These are phyloP conservation scores for Alternaria alternata DNA, from an alignment of 2,329 filamentous ascomycete genomes.

Conservation along the genomic window DNA sequence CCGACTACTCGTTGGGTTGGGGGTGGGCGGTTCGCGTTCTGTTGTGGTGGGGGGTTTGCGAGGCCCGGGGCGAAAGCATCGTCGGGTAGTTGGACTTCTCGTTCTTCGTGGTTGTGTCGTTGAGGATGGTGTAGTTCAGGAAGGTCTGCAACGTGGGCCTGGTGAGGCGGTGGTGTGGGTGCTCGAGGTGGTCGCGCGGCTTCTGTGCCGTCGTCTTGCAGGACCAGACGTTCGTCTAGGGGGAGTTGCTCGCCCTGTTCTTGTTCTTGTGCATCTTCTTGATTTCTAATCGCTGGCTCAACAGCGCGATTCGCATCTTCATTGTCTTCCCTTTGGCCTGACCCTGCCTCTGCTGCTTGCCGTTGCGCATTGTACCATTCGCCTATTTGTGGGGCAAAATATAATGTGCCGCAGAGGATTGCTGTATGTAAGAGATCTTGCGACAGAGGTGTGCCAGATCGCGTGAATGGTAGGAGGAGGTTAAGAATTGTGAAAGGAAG, in stretches of 20 bases:
- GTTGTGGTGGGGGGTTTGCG: conserved; percentile 33
- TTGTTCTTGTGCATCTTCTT: not conserved
- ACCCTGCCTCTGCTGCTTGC: conserved; percentile 16
- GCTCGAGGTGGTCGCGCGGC: conserved; percentile 27
- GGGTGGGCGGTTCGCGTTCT: conserved; percentile 24
- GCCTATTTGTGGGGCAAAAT: conserved; percentile 57
- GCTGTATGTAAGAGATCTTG: conserved; percentile 58
- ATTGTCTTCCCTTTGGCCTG: not conserved
- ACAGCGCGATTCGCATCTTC: conserved; percentile 1
- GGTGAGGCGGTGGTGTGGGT: conserved; percentile 37
- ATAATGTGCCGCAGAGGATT: conserved; percentile 55
- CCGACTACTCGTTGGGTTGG: conserved; percentile 51
- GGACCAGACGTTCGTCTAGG: conserved; percentile 36
- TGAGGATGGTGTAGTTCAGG: not conserved
- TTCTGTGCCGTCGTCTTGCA: conserved; percentile 29
- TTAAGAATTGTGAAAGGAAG: conserved; percentile 49
- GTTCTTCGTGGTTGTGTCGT: conserved; percentile 2
- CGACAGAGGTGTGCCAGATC: conserved; percentile 55
- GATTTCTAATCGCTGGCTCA: not conserved
- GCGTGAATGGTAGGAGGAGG: conserved; percentile 58
- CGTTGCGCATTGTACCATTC: conserved; percentile 48
- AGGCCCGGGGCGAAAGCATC: conserved; percentile 42
- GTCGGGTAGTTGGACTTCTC: not conserved
- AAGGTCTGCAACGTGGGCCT: conserved; percentile 17
- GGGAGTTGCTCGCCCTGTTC: conserved; percentile 26